phyloP scores from a whole-genome alignment of 495 filamentous ascomycete species.

The Aspergillus heteromorphus region DNA sequence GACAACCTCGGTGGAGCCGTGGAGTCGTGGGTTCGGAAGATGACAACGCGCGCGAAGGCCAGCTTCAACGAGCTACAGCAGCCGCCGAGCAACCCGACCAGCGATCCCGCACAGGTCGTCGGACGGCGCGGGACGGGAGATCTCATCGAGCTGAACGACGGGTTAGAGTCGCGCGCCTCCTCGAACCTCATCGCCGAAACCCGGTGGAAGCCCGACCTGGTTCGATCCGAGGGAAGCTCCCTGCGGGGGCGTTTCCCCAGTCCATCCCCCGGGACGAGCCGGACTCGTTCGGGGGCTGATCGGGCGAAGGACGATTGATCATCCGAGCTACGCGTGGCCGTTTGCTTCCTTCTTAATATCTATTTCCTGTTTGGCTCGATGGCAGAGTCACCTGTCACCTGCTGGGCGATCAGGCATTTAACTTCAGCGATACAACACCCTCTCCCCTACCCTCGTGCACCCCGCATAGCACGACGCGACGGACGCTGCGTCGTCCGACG shows the following conservation, averaged over 20 bases:
- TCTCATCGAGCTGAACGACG: conserved; percentile 79
- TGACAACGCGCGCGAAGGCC: conserved; percentile 51
- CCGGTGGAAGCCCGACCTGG: conserved; percentile 17
- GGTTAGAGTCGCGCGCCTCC: conserved; percentile 28
- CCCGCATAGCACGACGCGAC: conserved; percentile 18
- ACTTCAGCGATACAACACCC: conserved; percentile 5
- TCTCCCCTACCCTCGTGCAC: conserved; percentile 4
- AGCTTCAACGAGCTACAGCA: conserved; percentile 40
- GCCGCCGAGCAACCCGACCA: conserved; percentile 25
- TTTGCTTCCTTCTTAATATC: conserved; percentile 12
- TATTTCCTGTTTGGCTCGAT: not conserved
- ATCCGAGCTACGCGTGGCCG: not conserved
- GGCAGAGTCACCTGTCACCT: not conserved
- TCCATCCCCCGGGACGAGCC: conserved; percentile 35
- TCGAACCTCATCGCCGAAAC: conserved; percentile 18
- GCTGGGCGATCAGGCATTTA: not conserved
- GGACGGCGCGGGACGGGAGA: conserved; percentile 52
- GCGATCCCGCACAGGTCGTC: conserved; percentile 26
- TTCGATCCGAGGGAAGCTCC: conserved; percentile 16
- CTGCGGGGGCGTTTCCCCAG: conserved; percentile 19
- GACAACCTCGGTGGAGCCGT: conserved; percentile 82
- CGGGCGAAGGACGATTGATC: conserved; percentile 30
- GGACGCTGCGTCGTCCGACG: not conserved
- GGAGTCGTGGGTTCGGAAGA: conserved; percentile 81
- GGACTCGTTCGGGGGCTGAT: conserved; percentile 32